Evolutionary conservation across 108 stramenopile species (phyloP).

Genomic region (Skeletonema tropicum): DNA sequence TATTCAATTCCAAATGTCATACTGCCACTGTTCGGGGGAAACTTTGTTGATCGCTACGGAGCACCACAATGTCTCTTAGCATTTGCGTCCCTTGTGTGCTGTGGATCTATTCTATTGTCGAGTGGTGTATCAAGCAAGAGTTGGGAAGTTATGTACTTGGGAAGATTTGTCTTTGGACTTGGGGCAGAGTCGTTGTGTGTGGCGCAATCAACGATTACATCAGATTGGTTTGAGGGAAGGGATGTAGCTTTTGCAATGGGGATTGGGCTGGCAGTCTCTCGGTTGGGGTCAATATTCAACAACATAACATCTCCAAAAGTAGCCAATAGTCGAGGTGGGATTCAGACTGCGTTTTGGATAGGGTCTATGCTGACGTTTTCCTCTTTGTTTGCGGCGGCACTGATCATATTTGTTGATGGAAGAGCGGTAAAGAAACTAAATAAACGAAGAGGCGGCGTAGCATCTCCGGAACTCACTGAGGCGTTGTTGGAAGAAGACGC

Average conservation of each 20-base stretch:
- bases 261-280: conserved; percentile 49
- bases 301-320: conserved; percentile 53
- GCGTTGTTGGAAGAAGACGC: conserved; percentile 15
- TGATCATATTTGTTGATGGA: conserved; percentile 27
- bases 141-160: conserved; percentile 63
- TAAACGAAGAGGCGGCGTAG: background rate
- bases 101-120: conserved; percentile 56
- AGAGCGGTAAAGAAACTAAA: conserved; percentile 9
- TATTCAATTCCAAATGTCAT: conserved; percentile 69
- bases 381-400: conserved; percentile 18
- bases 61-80: conserved; percentile 29
- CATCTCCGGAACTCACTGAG: conserved; percentile 14
- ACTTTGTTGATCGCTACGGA: conserved; percentile 52
- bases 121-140: conserved; percentile 41
- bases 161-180: conserved; percentile 62
- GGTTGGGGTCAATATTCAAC: conserved; percentile 66
- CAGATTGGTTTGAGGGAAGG: conserved; percentile 67
- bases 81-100: conserved; percentile 37
- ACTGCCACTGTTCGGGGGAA: conserved; percentile 67
- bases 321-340: conserved; percentile 38
- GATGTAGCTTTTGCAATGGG: conserved; percentile 75
- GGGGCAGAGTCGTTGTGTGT: conserved; percentile 69
- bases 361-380: conserved; percentile 40
- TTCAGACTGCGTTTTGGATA: conserved; percentile 50
- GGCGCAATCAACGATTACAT: conserved; percentile 57